phyloP scores from a whole-genome alignment of 768 basidiomycete genomes.

The Pulveroboletus frians region DNA sequence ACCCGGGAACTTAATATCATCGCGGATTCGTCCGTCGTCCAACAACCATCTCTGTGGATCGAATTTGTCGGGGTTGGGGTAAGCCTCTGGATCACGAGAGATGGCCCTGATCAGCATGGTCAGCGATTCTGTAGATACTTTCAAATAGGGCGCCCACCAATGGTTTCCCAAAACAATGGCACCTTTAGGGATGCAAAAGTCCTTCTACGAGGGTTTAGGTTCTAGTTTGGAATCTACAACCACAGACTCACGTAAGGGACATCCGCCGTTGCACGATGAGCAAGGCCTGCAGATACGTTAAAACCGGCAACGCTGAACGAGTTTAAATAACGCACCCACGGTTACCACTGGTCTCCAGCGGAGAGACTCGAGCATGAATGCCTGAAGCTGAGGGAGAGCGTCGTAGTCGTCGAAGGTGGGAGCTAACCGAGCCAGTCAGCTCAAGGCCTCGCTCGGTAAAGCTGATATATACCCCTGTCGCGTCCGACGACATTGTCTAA shows the following conservation, averaged over 20 bases:
- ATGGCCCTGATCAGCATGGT: constrained; percentile 38
- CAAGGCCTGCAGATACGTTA: constrained; percentile 39
- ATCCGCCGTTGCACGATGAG: constrained; percentile 56
- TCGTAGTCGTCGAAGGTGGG: constrained; percentile 39
- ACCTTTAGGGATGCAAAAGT: constrained; percentile 33
- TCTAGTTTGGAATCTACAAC: background rate
- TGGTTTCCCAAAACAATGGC: constrained; percentile 35
- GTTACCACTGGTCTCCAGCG: constrained; percentile 39
- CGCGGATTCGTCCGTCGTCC: constrained; percentile 31
- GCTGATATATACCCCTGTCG: constrained; percentile 23
- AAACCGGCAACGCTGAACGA: background rate
- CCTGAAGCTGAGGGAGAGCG: constrained; percentile 34
- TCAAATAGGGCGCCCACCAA: constrained; percentile 20
- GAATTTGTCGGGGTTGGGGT: constrained; percentile 56
- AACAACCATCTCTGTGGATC: constrained; percentile 54
- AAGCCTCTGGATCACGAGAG: constrained; percentile 52
- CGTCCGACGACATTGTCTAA: constrained; percentile 33
- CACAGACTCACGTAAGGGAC: constrained; percentile 49
- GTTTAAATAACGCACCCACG: constrained; percentile 17
- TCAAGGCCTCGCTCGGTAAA: background rate
- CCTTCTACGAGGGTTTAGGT: constrained; percentile 24
- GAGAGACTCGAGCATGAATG: constrained; percentile 38
- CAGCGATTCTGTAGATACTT: background rate
- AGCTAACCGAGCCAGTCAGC: constrained; percentile 19
- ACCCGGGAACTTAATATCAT: constrained; percentile 26